phyloP scores from a whole-genome alignment of 192 early-diverging fungal genomes.

The Backusella tuberculispora region DNA sequence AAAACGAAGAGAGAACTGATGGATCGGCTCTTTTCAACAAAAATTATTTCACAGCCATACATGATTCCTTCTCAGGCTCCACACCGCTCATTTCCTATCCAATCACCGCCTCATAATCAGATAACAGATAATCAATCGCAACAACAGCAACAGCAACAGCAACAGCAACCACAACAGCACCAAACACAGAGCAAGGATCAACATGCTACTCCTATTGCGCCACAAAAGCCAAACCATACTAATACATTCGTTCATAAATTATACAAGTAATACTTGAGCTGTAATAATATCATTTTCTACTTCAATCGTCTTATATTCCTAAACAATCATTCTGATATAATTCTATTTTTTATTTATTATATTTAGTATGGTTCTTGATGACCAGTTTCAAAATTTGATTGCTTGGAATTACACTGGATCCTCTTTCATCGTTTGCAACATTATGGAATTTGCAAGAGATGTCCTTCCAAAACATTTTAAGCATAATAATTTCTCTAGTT shows the following conservation, averaged over 20 bases:
- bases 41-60: neutral
- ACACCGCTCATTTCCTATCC: constrained; percentile 14
- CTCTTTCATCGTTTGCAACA: constrained; percentile 90
- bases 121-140: neutral
- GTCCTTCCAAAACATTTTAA: constrained; percentile 93
- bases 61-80: constrained; percentile 19
- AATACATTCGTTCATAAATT: constrained; percentile 46
- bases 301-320: neutral
- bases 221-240: constrained; percentile 16
- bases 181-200: neutral
- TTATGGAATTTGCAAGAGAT: constrained; percentile 88
- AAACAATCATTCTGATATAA: neutral
- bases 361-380: constrained; percentile 83
- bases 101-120: constrained; percentile 27
- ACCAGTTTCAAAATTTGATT: constrained; percentile 85
- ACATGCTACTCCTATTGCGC: neutral
- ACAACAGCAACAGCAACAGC: constrained; percentile 22
- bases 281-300: neutral
- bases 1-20: neutral
- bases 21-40: constrained; percentile 13
- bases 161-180: too few relatives aligned
- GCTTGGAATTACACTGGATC: constrained; percentile 88
- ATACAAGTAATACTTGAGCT: constrained; percentile 36
- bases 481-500: constrained; percentile 91
- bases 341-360: constrained; percentile 7